Percentiles rank a stretch among this genome's conserved stretches.
phyloP scores from a whole-genome alignment of 2,329 filamentous ascomycete species.

The Alternaria sp. region DNA sequence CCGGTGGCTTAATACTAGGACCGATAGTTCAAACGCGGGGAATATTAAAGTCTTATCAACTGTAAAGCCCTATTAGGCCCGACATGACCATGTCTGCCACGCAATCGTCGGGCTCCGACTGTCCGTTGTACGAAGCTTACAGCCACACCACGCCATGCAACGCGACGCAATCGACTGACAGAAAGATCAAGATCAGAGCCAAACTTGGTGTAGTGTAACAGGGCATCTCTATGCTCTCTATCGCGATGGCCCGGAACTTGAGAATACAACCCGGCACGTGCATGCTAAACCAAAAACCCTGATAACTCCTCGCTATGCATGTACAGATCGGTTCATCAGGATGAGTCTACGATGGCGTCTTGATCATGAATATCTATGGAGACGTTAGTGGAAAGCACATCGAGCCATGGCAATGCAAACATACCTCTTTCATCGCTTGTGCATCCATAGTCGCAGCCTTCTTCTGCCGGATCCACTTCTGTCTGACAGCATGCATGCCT shows the following conservation, averaged over 20 bases:
- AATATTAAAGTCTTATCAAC: background rate
- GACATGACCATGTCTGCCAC: background rate
- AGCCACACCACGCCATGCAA: background rate
- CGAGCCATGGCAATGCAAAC: background rate
- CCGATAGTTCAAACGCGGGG: background rate
- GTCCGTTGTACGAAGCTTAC: background rate
- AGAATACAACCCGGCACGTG: background rate
- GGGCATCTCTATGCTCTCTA: background rate
- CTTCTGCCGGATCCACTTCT: conserved; percentile 88
- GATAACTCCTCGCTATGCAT: conserved; percentile 44
- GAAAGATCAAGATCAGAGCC: background rate
- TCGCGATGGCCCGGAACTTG: background rate
- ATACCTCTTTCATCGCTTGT: conserved; percentile 83
- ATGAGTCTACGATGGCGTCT: conserved; percentile 35
- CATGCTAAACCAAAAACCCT: background rate
- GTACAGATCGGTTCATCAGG: background rate
- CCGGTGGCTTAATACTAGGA: background rate
- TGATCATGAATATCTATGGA: conserved; percentile 46
- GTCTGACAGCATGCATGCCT: conserved; percentile 75
- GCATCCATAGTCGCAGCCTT: conserved; percentile 80
- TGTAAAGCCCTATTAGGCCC: background rate
- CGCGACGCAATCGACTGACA: background rate
- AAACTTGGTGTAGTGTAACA: background rate
- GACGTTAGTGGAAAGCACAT: conserved; percentile 13
- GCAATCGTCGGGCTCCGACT: background rate